These are phyloP conservation scores for Plectranthus barbatus DNA, from an alignment of 257 asterid species.

Conservation along the genomic window DNA sequence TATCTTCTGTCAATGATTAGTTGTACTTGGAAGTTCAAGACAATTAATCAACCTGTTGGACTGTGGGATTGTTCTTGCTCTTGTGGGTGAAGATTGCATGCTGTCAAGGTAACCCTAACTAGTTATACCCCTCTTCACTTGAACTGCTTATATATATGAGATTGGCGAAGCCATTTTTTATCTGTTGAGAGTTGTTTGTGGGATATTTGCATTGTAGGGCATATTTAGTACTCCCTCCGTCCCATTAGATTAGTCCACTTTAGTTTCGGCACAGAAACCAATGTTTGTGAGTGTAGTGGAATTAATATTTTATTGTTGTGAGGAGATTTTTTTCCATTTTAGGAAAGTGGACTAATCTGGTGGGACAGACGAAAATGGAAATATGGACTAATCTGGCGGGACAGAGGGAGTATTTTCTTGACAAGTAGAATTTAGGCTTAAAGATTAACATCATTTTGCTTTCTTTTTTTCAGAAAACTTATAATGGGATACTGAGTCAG, in stretches of 20 bases:
- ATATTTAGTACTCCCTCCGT: too few species aligned
- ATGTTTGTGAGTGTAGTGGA: too few species aligned
- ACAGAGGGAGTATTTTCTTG: conserved; percentile 19
- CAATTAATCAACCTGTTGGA: conserved; percentile 25
- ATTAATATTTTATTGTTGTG: too few species aligned
- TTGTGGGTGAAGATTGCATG: conserved; percentile 11
- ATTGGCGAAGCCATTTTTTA: not conserved
- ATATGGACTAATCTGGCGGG: too few species aligned
- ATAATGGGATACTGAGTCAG: too few species aligned
- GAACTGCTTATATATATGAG: too few species aligned
- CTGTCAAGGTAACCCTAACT: conserved; percentile 31
- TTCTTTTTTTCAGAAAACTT: too few species aligned
- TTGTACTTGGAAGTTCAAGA: conserved; percentile 25
- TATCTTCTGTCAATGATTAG: conserved; percentile 37
- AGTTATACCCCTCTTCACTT: not conserved
- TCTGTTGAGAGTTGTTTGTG: not conserved
- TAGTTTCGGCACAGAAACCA: too few species aligned
- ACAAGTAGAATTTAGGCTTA: conserved; percentile 28
- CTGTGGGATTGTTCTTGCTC: conserved; percentile 19
- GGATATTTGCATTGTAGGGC: conserved; percentile 33
- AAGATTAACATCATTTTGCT: conserved; percentile 7
- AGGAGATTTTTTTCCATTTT: too few species aligned
- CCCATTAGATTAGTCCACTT: too few species aligned
- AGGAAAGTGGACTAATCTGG: too few species aligned
- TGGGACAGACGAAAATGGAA: too few species aligned